A percentile compares a stretch with the other conserved stretches of the same genome.
These are phyloP conservation scores for Lactuca saligna DNA, from an alignment of 129 eudicot species.

Conservation along the genomic window DNA sequence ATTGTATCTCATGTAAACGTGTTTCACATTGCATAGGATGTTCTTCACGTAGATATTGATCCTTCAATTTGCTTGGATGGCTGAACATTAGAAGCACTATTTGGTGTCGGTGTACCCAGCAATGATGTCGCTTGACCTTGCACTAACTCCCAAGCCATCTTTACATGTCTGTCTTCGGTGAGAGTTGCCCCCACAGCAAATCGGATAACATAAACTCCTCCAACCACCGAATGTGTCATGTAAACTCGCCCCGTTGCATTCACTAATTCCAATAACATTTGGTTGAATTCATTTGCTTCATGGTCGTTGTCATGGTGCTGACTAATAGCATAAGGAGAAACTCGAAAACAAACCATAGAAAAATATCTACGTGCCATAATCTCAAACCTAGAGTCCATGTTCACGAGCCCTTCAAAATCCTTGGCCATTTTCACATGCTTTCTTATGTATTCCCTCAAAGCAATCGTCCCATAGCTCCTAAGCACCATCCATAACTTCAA, in stretches of 20 bases:
- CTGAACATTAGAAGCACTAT: too few species aligned
- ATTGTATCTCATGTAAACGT: too few species aligned
- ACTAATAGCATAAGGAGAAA: slow-evolving; percentile 12
- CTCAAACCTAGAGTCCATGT: slow-evolving; percentile 42
- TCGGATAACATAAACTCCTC: slow-evolving; percentile 22
- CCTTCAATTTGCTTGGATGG: too few species aligned
- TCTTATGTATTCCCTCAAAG: slow-evolving; percentile 28
- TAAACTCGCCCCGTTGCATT: slow-evolving; percentile 32
- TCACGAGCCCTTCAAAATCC: slow-evolving; percentile 36
- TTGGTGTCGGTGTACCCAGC: background rate
- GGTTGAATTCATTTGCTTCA: slow-evolving; percentile 16
- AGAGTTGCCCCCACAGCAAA: slow-evolving; percentile 35
- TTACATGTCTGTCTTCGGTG: slow-evolving; percentile 26
- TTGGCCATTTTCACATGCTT: slow-evolving; percentile 39
- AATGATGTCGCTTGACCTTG: slow-evolving; percentile 12
- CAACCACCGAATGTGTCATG: slow-evolving; percentile 32
- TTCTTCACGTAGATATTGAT: too few species aligned
- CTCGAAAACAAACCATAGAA: slow-evolving; percentile 27
- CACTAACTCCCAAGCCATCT: slow-evolving; percentile 22
- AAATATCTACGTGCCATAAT: slow-evolving; percentile 26
- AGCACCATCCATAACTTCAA: slow-evolving; percentile 46
- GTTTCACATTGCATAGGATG: too few species aligned
- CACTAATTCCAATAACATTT: slow-evolving; percentile 27
- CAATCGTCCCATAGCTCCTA: slow-evolving; percentile 40
- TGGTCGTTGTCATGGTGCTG: background rate